phyloP scores from a whole-genome alignment of 192 early-diverging fungal species.

The Umbelopsis ramanniana region DNA sequence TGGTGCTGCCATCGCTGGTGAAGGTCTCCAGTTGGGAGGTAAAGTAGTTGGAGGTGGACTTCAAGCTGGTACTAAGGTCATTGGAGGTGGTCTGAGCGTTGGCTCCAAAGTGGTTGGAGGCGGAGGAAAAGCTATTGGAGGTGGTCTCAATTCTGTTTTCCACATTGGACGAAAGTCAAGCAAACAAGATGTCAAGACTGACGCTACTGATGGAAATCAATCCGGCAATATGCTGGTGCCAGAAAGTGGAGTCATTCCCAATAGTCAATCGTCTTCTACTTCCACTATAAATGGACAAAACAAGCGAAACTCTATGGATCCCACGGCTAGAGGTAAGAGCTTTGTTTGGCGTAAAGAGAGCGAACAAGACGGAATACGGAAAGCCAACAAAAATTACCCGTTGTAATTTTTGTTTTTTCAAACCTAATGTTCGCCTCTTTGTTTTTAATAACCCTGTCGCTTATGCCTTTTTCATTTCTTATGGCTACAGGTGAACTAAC shows the following conservation, averaged over 20 bases:
- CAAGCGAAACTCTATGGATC: constrained; percentile 10
- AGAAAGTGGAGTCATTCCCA: neutral
- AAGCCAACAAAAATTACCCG: too few relatives aligned
- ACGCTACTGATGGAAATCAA: neutral
- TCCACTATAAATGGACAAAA: neutral
- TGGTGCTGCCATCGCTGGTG: constrained; percentile 52
- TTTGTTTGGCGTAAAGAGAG: too few relatives aligned
- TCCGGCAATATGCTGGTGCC: neutral
- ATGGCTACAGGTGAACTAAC: neutral
- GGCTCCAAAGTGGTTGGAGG: constrained; percentile 6
- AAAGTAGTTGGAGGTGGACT: constrained; percentile 20
- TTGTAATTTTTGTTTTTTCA: too few relatives aligned
- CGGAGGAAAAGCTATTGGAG: constrained; percentile 7
- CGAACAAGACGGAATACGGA: too few relatives aligned
- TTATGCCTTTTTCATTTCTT: neutral
- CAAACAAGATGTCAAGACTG: neutral
- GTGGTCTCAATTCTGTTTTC: neutral
- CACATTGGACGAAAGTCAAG: neutral
- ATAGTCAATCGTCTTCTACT: neutral
- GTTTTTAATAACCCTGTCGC: too few relatives aligned
- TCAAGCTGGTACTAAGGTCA: neutral
- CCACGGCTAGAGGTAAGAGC: neutral
- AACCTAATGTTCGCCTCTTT: too few relatives aligned
- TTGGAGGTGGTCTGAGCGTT: constrained; percentile 1
- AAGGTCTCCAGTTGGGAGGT: neutral